Evolutionary conservation across 179 eudicot species (phyloP).

Genomic region (Silene coronaria): DNA sequence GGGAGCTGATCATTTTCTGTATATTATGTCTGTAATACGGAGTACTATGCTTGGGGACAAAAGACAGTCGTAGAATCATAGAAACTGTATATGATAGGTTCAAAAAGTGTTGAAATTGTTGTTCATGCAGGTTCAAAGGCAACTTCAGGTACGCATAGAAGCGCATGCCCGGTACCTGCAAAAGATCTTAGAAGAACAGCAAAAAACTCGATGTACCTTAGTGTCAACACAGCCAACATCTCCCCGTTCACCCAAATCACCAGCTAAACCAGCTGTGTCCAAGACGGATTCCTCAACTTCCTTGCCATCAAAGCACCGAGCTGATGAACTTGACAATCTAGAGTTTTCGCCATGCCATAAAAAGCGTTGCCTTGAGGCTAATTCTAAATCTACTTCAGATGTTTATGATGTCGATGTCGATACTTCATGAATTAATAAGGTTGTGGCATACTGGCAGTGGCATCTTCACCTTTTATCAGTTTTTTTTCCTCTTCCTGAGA

Average conservation of each 20-base stretch:
- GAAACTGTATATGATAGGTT: background rate
- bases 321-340: slow-evolving; percentile 18
- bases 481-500: background rate
- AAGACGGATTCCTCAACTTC: slow-evolving; percentile 25
- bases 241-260: slow-evolving; percentile 20
- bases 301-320: slow-evolving; percentile 22
- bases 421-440: slow-evolving; percentile 12
- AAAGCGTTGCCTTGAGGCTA: slow-evolving; percentile 22
- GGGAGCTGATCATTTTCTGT: no score
- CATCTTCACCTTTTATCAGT: background rate
- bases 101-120: background rate
- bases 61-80: no score
- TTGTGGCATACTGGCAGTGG: background rate
- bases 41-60: no score
- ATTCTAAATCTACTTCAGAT: slow-evolving; percentile 19
- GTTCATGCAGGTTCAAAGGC: slow-evolving; percentile 34
- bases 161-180: slow-evolving; percentile 45
- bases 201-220: slow-evolving; percentile 31
- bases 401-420: slow-evolving; percentile 13
- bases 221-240: slow-evolving; percentile 25
- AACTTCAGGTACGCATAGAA: slow-evolving; percentile 45
- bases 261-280: slow-evolving; percentile 24
- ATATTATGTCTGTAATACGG: no score
- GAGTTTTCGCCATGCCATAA: slow-evolving; percentile 28
- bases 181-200: slow-evolving; percentile 45